Conservation (phyloP, 1,139 yeast genomes). For the Blastobotrys persicus region DNA sequence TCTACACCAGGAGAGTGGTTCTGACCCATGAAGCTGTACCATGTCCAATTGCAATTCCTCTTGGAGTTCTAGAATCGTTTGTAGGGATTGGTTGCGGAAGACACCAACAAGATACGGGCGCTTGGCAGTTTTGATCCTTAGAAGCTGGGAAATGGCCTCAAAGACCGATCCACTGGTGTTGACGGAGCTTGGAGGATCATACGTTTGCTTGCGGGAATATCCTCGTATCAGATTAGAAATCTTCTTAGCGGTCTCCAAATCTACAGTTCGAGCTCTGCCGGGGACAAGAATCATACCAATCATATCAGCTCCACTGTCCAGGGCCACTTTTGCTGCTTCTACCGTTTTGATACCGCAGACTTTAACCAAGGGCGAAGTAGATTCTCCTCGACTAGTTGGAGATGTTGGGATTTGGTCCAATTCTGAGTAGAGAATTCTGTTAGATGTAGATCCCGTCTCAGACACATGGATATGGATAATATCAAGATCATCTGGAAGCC, state of each 20-base stretch:
- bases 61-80: constrained; percentile 53
- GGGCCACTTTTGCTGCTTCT: constrained; percentile 64
- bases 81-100: constrained; percentile 74
- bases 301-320: constrained; percentile 68
- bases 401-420: constrained; percentile 1
- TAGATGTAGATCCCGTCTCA: neutral
- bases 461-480: constrained; percentile 9
- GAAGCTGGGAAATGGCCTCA: constrained; percentile 24
- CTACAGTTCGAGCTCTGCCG: constrained; percentile 67
- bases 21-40: constrained; percentile 88
- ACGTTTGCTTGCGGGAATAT: constrained; percentile 6
- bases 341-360: constrained; percentile 75
- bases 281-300: constrained; percentile 90
- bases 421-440: neutral
- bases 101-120: constrained; percentile 88
- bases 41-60: constrained; percentile 59
- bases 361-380: constrained; percentile 49
- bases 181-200: neutral
- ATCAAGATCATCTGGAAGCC: neutral
- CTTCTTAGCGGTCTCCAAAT: constrained; percentile 49
- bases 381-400: neutral
- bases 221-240: constrained; percentile 45
- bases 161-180: constrained; percentile 21
- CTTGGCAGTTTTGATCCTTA: constrained; percentile 30
- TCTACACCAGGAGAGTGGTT: constrained; percentile 56